These are phyloP conservation scores for Lithohypha guttulata DNA, from an alignment of 2,329 filamentous ascomycete genomes.

Conservation along the genomic window DNA sequence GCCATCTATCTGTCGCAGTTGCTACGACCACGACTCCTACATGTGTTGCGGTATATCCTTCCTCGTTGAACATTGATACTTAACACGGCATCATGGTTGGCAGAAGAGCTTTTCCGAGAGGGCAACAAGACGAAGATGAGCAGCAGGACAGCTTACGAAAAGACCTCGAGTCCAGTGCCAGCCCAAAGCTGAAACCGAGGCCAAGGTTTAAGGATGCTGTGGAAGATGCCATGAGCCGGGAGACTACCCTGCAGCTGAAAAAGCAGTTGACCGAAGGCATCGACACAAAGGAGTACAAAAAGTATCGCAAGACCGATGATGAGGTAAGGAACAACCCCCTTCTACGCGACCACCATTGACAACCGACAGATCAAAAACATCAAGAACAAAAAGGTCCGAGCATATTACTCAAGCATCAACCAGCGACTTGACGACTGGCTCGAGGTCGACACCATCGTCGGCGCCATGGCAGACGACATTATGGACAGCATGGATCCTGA, in stretches of 20 bases:
- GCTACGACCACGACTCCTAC: too few relatives aligned
- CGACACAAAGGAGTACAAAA: conserved; percentile 37
- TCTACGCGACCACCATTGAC: conserved; percentile 1
- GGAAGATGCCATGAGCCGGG: conserved; percentile 35
- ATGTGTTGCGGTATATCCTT: too few relatives aligned
- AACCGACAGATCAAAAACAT: conserved; percentile 33
- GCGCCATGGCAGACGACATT: conserved; percentile 46
- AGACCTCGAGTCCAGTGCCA: conserved; percentile 23
- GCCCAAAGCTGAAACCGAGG: conserved; percentile 12
- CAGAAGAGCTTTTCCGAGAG: conserved; percentile 5
- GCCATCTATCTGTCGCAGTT: too few relatives aligned
- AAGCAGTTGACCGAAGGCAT: conserved; percentile 38
- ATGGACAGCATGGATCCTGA: conserved; percentile 52
- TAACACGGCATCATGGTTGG: conserved; percentile 8
- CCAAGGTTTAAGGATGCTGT: conserved; percentile 39
- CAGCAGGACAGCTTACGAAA: conserved; percentile 9
- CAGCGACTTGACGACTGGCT: conserved; percentile 46
- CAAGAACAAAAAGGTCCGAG: conserved; percentile 41
- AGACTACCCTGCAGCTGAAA: conserved; percentile 39
- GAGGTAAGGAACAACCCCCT: conserved; percentile 28
- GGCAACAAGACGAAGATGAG: not conserved
- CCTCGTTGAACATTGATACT: too few relatives aligned
- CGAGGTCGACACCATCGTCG: conserved; percentile 48
- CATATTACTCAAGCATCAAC: conserved; percentile 48
- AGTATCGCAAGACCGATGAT: conserved; percentile 41